Evolutionary conservation across 2,329 filamentous ascomycete species (phyloP), one percentile per base, ranked within the genome.

Genomic region (Xylaria sp.): DNA sequence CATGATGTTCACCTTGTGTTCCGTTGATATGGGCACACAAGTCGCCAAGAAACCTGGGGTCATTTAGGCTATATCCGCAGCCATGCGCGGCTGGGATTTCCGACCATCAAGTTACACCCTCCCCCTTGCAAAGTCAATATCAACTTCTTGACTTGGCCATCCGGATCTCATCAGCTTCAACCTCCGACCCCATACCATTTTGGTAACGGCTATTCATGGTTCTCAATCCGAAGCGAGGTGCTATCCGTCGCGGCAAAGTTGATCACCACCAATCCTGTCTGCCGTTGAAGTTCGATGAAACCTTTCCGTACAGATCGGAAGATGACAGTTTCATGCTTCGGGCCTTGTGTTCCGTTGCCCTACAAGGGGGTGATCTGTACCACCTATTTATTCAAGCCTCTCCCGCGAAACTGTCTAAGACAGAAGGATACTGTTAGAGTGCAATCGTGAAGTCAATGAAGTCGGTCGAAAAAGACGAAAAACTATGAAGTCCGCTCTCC

Each of bases 401-500:
- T 10, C 42, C 37, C 51, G 9, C 44, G 49, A 34, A 42, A 7
- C 1, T 7, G 34, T 42, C 16, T 8, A 44, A 8, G 19, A 3
- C 2, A 34, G 16, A 30, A 18, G 9, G 8, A 30, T 30, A 30
- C 4, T 30, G 13, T 23, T 37, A 23, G 18, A 54, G 18, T 6
- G 55, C n/a, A 57, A 37, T 11, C 51, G 23, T 11, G 49, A 46
- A 44, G 59, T 11, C 18, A 3, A 42, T n/a, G 16, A n/a, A 42
- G 11, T 42, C 1, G 8, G 37, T 42, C 37, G 37, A 39, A 65
- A 39, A 58, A 66, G 19, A 57, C 44, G 44, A 52, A 56, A 52
- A 63, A 67, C 47, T 54, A 72, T 72, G 70, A 72, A 70, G 68
- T 70, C 69, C 47, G 58, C 69, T 50, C 61, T 77, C 54, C 62